These are phyloP conservation scores for Hevea brasiliensis DNA, from an alignment of 345 rosid genomes.

Conservation along the genomic window DNA sequence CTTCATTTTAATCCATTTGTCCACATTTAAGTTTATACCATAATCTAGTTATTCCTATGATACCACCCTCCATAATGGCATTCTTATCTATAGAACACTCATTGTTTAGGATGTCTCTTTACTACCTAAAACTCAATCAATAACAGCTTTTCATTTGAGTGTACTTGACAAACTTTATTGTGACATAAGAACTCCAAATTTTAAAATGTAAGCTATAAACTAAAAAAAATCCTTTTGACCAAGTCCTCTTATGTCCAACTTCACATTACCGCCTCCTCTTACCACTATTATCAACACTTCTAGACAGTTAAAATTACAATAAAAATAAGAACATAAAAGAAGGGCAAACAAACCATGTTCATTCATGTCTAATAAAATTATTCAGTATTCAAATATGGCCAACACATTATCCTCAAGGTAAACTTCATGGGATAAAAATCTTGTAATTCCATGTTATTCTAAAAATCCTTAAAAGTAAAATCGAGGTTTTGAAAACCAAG, in stretches of 20 bases:
- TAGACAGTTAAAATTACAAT: neutral
- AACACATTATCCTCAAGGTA: neutral
- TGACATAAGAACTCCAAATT: neutral
- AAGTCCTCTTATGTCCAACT: neutral
- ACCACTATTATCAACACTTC: constrained; percentile 1
- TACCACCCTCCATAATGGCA: neutral
- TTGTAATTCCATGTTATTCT: neutral
- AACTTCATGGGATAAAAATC: neutral
- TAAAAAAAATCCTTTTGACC: neutral
- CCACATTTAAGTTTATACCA: no score
- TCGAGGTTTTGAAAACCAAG: neutral
- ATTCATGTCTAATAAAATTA: neutral
- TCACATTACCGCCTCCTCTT: neutral
- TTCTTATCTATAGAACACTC: neutral
- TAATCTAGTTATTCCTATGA: neutral
- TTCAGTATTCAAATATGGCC: neutral
- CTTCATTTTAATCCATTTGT: neutral
- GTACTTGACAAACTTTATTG: neutral
- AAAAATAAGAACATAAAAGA: neutral
- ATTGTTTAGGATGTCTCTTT: neutral
- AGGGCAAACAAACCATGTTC: neutral
- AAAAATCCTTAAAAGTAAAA: neutral
- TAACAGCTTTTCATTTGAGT: neutral
- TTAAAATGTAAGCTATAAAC: neutral
- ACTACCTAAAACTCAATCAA: neutral